A percentile compares a stretch with the other conserved stretches of the same genome.
These are phyloP conservation scores for Mentha longifolia DNA, from an alignment of 257 asterid genomes.

Conservation along the genomic window DNA sequence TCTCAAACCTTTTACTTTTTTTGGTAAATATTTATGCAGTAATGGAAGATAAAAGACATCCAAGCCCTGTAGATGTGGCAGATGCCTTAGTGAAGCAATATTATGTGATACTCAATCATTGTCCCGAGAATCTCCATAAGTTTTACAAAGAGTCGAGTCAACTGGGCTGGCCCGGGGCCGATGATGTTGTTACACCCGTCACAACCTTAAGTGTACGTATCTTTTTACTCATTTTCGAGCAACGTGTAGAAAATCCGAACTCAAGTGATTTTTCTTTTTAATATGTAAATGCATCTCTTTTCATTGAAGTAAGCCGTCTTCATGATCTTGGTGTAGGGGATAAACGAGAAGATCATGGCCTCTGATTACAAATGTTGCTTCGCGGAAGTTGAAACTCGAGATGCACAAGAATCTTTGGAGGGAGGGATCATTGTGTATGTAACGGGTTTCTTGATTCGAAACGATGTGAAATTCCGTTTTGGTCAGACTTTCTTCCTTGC, in stretches of 20 bases:
- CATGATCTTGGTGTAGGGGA: conserved; percentile 49
- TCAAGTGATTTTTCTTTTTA: background rate
- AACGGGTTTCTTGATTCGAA: conserved; percentile 43
- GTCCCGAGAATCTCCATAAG: conserved; percentile 45
- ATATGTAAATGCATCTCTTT: background rate
- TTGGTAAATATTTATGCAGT: conserved; percentile 37
- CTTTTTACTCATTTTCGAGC: background rate
- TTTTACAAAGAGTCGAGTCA: conserved; percentile 58
- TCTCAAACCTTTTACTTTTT: background rate
- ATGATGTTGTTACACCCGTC: conserved; percentile 40
- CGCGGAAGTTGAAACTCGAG: conserved; percentile 36
- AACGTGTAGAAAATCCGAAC: too few relatives aligned
- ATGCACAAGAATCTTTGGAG: conserved; percentile 50
- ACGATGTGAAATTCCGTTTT: conserved; percentile 38
- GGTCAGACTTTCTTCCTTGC: conserved; percentile 72
- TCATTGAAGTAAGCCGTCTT: background rate
- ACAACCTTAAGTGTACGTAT: conserved; percentile 50
- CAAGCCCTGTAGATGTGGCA: conserved; percentile 37
- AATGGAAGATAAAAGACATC: conserved; percentile 40
- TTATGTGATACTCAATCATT: conserved; percentile 40
- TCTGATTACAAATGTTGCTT: conserved; percentile 48
- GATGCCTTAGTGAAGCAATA: conserved; percentile 44
- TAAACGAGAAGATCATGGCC: conserved; percentile 57
- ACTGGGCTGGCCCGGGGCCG: conserved; percentile 45
- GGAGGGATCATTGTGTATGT: conserved; percentile 59